Evolutionary conservation across 2,329 filamentous ascomycete species (phyloP).

Genomic region (Stachybotrys chartarum): DNA sequence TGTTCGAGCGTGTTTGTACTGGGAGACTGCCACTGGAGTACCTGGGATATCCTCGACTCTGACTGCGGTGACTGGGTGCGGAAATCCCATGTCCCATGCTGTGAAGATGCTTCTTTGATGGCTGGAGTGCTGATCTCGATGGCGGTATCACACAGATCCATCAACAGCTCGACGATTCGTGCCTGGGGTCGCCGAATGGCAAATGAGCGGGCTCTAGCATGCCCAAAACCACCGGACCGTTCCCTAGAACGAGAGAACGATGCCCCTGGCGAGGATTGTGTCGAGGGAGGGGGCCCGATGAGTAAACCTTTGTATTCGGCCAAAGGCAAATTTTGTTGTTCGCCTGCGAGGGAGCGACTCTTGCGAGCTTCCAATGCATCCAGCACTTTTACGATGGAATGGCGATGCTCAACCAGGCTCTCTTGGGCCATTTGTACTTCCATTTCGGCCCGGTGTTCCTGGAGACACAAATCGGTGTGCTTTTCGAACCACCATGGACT

Average conservation of each 20-base stretch:
- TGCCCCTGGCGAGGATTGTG: slow-evolving; percentile 63
- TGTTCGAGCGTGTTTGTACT: slow-evolving; percentile 87
- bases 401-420: slow-evolving; percentile 82
- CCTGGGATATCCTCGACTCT: slow-evolving; percentile 88
- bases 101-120: slow-evolving; percentile 73
- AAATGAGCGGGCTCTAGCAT: slow-evolving; percentile 78
- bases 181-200: slow-evolving; percentile 83
- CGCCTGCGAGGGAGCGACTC: slow-evolving; percentile 54
- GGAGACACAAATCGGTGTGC: slow-evolving; percentile 90
- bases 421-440: slow-evolving; percentile 96
- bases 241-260: slow-evolving; percentile 67
- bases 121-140: slow-evolving; percentile 91
- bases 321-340: slow-evolving; percentile 43
- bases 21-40: slow-evolving; percentile 93
- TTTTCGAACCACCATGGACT: slow-evolving; percentile 99
- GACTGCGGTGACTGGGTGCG: slow-evolving; percentile 94
- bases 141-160: slow-evolving; percentile 93
- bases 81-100: slow-evolving; percentile 62
- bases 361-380: slow-evolving; percentile 81
- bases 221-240: slow-evolving; percentile 70
- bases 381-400: slow-evolving; percentile 89
- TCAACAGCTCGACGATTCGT: slow-evolving; percentile 86
- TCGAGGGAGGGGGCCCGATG: slow-evolving; percentile 70
- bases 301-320: slow-evolving; percentile 83
- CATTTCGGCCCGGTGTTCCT: slow-evolving; percentile 95